Base-by-base conservation (phyloP, 2,329 filamentous ascomycete species). In the Penicillium sp. region DNA sequence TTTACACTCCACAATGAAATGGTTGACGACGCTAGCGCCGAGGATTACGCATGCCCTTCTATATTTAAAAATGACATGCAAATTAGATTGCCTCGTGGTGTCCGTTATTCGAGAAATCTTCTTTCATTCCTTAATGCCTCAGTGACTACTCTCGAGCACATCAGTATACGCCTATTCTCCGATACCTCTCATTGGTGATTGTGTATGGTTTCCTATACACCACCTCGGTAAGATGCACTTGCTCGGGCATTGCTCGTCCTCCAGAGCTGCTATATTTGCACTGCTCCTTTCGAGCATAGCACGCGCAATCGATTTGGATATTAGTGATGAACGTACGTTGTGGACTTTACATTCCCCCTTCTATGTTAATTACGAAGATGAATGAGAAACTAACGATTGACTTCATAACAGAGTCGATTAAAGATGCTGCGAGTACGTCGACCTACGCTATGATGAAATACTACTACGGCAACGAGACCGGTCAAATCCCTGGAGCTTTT, bases 271-370 rank as follows among this genome's bases (percentile, higher is more conserved):
- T 4, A n/a, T 55, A n/a, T 13, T 46, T 23, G 46, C 45, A 6
- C 31, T 56, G 7, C 35, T 62, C 10, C 23, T 58, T 18, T 47
- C 50, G 3, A 29, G 35, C 8, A 38, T 54, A 9, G 50, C 49
- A 12, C 31, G 48, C 49, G 60, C 68, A 8, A 67, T 71, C 42
- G 56, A 63, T 18, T 52, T 71, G 29, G 60, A 67, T 52, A 62
- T 72, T 46, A 62, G 55, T 45, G 58, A 67, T 56, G 56, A 65
- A 55, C 52, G 68, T 70, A 57, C 31, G 66, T 57, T 10, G 27
- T 12, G 7, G 4, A 18, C 6, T 13, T 2, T 16, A 32, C 1
- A 15, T 55, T 23, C 15, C 44, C 5, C 7, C n/a, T 48, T 44
- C 31, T 3, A 27, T 46, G 18, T 13, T 9, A 39, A 6, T 8